Evolutionary conservation across 768 basidiomycete genomes (phyloP).

Genomic region (Sarcomyxa edulis): DNA sequence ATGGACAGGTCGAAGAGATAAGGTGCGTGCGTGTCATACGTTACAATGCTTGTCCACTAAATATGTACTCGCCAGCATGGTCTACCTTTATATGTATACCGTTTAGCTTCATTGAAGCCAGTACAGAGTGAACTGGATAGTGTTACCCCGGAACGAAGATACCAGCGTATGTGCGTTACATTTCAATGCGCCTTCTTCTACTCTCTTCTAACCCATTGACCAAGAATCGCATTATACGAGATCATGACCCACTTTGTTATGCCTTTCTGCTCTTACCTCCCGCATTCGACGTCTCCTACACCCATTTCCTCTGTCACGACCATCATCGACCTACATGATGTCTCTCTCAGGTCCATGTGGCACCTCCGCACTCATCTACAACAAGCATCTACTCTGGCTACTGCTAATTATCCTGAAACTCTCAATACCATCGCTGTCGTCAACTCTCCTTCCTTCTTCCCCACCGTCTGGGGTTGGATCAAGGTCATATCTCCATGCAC

Average conservation of each 20-base stretch:
- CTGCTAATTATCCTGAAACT: conserved; percentile 81
- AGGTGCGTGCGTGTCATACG: conserved; percentile 37
- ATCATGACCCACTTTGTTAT: conserved; percentile 59
- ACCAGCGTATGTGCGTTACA: conserved; percentile 64
- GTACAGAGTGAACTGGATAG: conserved; percentile 58
- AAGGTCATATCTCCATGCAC: too few species aligned
- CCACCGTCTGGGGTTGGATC: conserved; percentile 81
- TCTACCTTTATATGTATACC: conserved; percentile 72
- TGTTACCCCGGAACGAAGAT: conserved; percentile 46
- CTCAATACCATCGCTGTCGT: conserved; percentile 62
- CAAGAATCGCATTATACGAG: conserved; percentile 63
- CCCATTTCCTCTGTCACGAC: conserved; percentile 58
- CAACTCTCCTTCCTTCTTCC: conserved; percentile 80
- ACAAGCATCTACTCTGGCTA: conserved; percentile 68
- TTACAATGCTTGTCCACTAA: background rate
- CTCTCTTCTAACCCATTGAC: background rate
- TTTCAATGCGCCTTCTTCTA: background rate
- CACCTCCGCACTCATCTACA: conserved; percentile 64
- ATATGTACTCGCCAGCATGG: conserved; percentile 41
- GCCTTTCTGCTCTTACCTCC: conserved; percentile 57
- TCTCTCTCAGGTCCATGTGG: conserved; percentile 66
- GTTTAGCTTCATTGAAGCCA: conserved; percentile 54
- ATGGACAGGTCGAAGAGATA: conserved; percentile 78
- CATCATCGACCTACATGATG: conserved; percentile 68
- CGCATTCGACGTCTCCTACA: conserved; percentile 42